Base-by-base conservation (phyloP, 495 filamentous ascomycete species). In the Lineolata rhizophorae region DNA sequence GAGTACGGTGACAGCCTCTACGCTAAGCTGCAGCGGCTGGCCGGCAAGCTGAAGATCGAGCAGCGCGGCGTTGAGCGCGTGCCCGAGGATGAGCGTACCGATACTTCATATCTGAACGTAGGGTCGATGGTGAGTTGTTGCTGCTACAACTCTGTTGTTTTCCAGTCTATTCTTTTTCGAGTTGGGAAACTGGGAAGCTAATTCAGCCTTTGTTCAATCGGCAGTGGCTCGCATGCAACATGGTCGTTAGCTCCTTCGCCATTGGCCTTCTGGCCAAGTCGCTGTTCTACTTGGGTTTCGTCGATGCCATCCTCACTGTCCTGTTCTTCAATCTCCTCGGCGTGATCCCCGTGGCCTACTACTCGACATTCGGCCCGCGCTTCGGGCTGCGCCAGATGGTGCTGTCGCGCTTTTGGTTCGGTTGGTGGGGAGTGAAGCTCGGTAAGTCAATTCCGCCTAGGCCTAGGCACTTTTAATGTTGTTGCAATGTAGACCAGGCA, bases 301-400 rank as follows among this genome's bases (percentile, higher is more conserved):
- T 77, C 27, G 78, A 85, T 41, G 67, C 69, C n/a, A 69, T 79
- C 22, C 56, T 90, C 30, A 69, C 70, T 12, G 71, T 76, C 36
- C 43, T 85, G 27, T 80, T 84, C 53, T 66, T 84, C 60, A 90
- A 84, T 47, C 38, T 80, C 6, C 60, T 85, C 15, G 77, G 72
- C 27, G 61, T 76, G 20, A 44, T 74, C 32, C 75, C 77, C 11
- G 76, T 81, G 10, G 72, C 67, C 59, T 77, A 76, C 58, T 84
- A 82, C 57, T 73, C 71, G 2, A 76, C 72, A 15, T 81, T 84
- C 38, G 80, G 80, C 4, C 71, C 79, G 10, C 48, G 51, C 4
- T 84, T 84, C 46, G 80, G 79, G 5, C 54, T 90, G 33, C 69
- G 79, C 27, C 80, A 90, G 52, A 82, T 90, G 72, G 70, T 84